Evolutionary conservation across 108 stramenopile genomes (phyloP).

Genomic region (Cyclotella atomus): DNA sequence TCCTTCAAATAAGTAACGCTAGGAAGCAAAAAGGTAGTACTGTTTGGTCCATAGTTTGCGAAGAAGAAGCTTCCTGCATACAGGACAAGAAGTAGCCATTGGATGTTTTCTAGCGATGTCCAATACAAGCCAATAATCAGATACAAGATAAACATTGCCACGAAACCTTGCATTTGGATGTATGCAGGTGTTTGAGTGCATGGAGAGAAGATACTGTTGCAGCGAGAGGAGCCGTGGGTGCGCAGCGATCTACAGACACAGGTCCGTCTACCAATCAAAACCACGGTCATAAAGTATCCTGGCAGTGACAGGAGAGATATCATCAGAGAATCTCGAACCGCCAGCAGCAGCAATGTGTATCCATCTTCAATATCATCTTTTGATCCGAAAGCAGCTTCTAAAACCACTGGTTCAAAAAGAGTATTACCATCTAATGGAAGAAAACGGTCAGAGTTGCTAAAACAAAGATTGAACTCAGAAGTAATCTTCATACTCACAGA

Average conservation of each 20-base stretch:
- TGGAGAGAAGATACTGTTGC: slow-evolving; percentile 15
- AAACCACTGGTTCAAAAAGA: slow-evolving; percentile 65
- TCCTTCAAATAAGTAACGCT: slow-evolving; percentile 66
- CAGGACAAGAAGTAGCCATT: slow-evolving; percentile 53
- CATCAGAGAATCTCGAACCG: slow-evolving; percentile 40
- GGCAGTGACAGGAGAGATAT: slow-evolving; percentile 74
- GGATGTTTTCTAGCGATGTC: slow-evolving; percentile 48
- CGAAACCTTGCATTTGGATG: slow-evolving; percentile 88
- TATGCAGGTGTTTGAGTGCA: slow-evolving; percentile 64
- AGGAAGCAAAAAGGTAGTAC: slow-evolving; percentile 76
- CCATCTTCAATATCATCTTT: slow-evolving; percentile 20
- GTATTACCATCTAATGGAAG: slow-evolving; percentile 73
- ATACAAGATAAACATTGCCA: slow-evolving; percentile 78
- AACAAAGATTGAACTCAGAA: too few species aligned
- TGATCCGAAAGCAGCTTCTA: slow-evolving; percentile 62
- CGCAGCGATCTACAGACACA: slow-evolving; percentile 30
- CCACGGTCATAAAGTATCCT: slow-evolving; percentile 75
- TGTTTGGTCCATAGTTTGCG: slow-evolving; percentile 70
- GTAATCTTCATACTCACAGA: too few species aligned
- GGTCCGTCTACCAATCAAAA: slow-evolving; percentile 63
- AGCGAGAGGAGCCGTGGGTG: slow-evolving; percentile 19
- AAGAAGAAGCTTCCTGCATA: slow-evolving; percentile 68
- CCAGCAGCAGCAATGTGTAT: slow-evolving; percentile 32
- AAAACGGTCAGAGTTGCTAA: too few species aligned
- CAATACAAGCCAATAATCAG: slow-evolving; percentile 76